These are phyloP conservation scores for Curvularia eragrostidis DNA, from an alignment of 2,329 filamentous ascomycete genomes.

Conservation along the genomic window DNA sequence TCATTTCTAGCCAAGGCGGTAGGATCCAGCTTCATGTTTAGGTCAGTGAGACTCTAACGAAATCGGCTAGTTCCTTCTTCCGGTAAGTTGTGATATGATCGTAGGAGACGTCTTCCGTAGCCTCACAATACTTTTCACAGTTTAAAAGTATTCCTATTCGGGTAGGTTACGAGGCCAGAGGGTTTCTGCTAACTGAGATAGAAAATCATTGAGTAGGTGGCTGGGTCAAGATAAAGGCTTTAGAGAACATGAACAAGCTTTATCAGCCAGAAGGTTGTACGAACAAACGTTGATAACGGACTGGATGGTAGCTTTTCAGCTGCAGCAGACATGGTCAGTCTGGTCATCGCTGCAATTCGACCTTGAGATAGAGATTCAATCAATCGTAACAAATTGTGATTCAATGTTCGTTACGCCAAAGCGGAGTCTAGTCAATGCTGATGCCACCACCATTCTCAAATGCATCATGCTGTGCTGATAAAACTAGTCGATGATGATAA, in stretches of 20 bases:
- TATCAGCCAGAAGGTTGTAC: not conserved
- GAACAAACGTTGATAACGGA: not conserved
- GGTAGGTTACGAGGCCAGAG: not conserved
- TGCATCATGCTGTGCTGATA: not conserved
- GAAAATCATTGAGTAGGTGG: not conserved
- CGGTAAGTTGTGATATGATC: not conserved
- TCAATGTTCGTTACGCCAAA: not conserved
- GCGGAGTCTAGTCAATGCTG: not conserved
- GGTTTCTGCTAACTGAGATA: not conserved
- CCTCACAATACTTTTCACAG: not conserved
- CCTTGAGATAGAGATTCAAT: too few relatives aligned
- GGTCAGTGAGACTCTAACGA: not conserved
- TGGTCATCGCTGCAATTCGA: not conserved
- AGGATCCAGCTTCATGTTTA: too few relatives aligned
- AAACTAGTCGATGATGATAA: not conserved
- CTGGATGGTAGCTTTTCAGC: not conserved
- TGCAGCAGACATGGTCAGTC: not conserved
- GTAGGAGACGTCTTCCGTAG: not conserved
- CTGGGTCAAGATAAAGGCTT: not conserved
- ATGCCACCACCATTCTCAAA: not conserved
- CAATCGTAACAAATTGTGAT: not conserved
- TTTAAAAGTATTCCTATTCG: not conserved
- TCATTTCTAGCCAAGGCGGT: too few relatives aligned
- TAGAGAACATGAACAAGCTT: not conserved
- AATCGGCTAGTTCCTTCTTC: not conserved